Percentiles rank a stretch among this genome's conserved stretches.
These are phyloP conservation scores for Chrysoporthe austroafricana DNA, from an alignment of 2,329 filamentous ascomycete species.

Conservation along the genomic window DNA sequence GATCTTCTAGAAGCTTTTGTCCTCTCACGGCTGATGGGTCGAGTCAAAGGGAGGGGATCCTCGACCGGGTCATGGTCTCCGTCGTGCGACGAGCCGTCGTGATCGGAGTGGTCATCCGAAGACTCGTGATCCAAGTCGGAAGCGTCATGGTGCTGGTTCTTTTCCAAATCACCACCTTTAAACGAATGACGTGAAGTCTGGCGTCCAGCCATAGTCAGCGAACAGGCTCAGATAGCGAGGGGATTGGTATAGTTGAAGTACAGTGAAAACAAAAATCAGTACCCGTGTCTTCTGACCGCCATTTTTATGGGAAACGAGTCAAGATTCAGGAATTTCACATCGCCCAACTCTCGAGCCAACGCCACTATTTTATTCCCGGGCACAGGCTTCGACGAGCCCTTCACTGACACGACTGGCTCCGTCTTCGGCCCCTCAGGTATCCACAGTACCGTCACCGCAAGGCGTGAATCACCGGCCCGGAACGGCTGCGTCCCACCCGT, in stretches of 20 bases:
- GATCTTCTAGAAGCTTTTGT: conserved; percentile 22
- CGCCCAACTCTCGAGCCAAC: background rate
- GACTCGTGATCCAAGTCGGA: background rate
- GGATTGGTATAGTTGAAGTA: background rate
- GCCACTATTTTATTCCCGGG: conserved; percentile 10
- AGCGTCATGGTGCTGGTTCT: conserved; percentile 11
- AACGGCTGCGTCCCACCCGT: background rate
- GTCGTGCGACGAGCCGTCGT: conserved; percentile 10
- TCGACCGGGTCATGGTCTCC: conserved; percentile 1
- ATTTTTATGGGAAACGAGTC: conserved; percentile 1
- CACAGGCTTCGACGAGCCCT: background rate
- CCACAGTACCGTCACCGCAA: conserved; percentile 13
- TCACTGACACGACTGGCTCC: conserved; percentile 8
- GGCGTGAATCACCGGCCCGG: conserved; percentile 11
- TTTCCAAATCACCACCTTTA: conserved; percentile 12
- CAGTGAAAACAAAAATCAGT: background rate
- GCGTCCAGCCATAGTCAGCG: conserved; percentile 10
- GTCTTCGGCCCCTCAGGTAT: conserved; percentile 11
- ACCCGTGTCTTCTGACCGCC: conserved; percentile 3
- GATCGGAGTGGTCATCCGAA: conserved; percentile 10
- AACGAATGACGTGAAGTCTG: background rate
- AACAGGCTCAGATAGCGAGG: background rate
- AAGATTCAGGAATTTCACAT: conserved; percentile 7
- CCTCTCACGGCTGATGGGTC: conserved; percentile 12
- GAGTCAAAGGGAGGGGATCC: background rate